Base-by-base conservation (phyloP, 441 rosid genomes). In the Erodium texanum region DNA sequence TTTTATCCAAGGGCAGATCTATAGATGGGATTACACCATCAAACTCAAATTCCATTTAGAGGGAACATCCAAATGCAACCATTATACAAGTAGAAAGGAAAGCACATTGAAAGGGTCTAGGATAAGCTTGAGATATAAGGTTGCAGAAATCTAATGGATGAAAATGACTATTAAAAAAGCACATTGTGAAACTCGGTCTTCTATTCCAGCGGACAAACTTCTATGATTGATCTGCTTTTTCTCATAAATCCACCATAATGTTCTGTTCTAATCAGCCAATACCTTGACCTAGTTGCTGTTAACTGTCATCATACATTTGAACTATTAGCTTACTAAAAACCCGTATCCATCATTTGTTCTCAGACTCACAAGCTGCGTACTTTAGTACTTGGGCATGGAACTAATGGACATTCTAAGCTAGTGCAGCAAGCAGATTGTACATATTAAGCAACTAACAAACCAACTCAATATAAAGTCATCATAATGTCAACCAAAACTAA, bases 201-300 rank as follows among this genome's bases (percentile, higher is more conserved):
- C 16, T 45, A 45, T 2, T 15, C 14, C 15, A 14, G 15, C 14
- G 3, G n/a, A 45, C 4, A 50, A 50, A 50, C 56, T 50, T 50
- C 19, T 16, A 4, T 15, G n/a, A 50, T 50, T n/a, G 1, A 50
- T 50, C 56, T 50, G 56, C 56, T 15, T 50, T 50, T 50, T 50
- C 56, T 15, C 56, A 50, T 50, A 50, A 50, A 50, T 50, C 56
- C 56, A 50, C 56, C 56, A 50, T n/a, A 50, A 50, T 48, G 14
- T 48, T n/a, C 56, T 48, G 18, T n/a, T 48, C 18, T n/a, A 48
- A n/a, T 3, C 56, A 15, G 6, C 3, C 56, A n/a, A 50, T 15
- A 19, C 19, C 56, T 15, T 50, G 56, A 50, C 6, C 5, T 50
- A 50, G 56, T n/a, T 50, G 56, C 8, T 50, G 56, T 50, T 50